These are phyloP conservation scores for Strigomonas culicis DNA, from an alignment of 208 protist genomes.

Conservation along the genomic window DNA sequence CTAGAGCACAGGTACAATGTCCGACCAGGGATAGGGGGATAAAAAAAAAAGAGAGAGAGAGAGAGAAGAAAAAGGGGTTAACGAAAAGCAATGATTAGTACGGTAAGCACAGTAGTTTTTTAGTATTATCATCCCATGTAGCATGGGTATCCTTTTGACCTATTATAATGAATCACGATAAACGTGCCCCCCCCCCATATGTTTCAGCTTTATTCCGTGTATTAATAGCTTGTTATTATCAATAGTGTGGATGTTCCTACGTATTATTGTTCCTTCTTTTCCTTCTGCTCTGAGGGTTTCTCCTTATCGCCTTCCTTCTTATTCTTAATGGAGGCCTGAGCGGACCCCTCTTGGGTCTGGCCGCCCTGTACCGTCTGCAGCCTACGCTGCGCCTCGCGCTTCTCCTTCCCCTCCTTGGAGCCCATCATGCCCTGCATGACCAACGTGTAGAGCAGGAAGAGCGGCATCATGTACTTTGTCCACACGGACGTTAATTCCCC, in stretches of 20 bases:
- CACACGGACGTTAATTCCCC: slow-evolving; percentile 24
- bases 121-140: too few species aligned
- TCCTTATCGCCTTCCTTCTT: background rate
- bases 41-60: slow-evolving; percentile 13
- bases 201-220: background rate
- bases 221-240: too few species aligned
- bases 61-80: slow-evolving; percentile 5
- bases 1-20: too few species aligned
- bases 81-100: slow-evolving; percentile 2
- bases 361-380: slow-evolving; percentile 7
- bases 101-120: too few species aligned
- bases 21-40: too few species aligned
- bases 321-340: background rate
- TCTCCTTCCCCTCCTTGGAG: slow-evolving; percentile 19
- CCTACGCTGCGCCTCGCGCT: slow-evolving; percentile 17
- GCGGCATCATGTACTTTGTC: slow-evolving; percentile 30
- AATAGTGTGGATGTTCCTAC: background rate
- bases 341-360: background rate
- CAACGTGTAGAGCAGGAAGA: slow-evolving; percentile 25
- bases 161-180: too few species aligned
- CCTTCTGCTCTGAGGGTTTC: slow-evolving; percentile 10
- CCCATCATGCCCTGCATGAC: slow-evolving; percentile 36
- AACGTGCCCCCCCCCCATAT: too few species aligned
- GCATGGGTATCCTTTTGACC: too few species aligned
- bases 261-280: slow-evolving; percentile 12